A percentile compares a stretch with the other conserved stretches of the same genome.
phyloP scores from a whole-genome alignment of 1,139 yeast species.

The Suhomyces bokatorum region DNA sequence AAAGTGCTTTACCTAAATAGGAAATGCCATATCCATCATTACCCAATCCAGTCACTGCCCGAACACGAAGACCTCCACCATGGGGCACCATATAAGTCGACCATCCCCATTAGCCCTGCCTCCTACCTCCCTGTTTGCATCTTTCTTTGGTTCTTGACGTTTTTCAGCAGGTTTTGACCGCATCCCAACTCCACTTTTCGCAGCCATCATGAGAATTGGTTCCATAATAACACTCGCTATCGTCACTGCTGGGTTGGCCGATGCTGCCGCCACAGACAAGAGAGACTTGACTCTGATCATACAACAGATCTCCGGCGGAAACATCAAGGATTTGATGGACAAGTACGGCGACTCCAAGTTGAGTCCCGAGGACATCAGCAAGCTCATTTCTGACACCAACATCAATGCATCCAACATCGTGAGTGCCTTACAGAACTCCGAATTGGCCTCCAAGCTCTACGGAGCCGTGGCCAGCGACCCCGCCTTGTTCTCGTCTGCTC shows the following conservation, averaged over 20 bases:
- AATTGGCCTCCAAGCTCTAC: conserved; percentile 23
- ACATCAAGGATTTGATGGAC: conserved; percentile 20
- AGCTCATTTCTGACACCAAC: conserved; percentile 19
- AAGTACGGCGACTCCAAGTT: conserved; percentile 17
- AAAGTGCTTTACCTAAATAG: conserved; percentile 10
- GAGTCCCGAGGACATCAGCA: conserved; percentile 6
- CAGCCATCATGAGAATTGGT: conserved; percentile 19
- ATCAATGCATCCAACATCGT: conserved; percentile 22
- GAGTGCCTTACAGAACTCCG: conserved; percentile 20
- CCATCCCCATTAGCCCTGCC: not conserved
- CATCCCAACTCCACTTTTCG: conserved; percentile 3
- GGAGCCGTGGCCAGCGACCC: conserved; percentile 25
- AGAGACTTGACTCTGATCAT: conserved; percentile 7
- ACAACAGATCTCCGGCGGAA: conserved; percentile 15
- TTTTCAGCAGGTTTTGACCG: not conserved
- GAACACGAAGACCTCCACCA: not conserved
- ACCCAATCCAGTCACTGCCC: conserved; percentile 2
- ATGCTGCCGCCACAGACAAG: conserved; percentile 9
- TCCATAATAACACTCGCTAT: conserved; percentile 19
- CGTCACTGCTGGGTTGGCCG: conserved; percentile 15
- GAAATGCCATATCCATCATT: conserved; percentile 6
- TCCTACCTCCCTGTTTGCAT: not conserved
- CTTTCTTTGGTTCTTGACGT: not conserved
- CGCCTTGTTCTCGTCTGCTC: conserved; percentile 22
- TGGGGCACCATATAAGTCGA: conserved; percentile 4